phyloP scores from a whole-genome alignment of 2,329 filamentous ascomycete genomes.

The Bisporella sp. region DNA sequence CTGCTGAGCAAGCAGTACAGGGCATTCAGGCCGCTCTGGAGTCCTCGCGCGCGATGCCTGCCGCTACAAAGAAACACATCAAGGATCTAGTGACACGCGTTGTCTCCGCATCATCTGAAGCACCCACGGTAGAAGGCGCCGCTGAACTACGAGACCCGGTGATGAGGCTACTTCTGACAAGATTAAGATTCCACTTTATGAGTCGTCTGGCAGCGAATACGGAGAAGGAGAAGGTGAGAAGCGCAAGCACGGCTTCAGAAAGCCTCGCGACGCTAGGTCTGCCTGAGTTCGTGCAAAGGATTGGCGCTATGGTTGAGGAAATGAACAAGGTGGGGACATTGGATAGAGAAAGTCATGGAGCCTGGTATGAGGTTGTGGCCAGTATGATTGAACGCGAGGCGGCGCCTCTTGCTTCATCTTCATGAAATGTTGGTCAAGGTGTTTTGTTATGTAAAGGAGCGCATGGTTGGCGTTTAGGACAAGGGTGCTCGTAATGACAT shows the following conservation, averaged over 20 bases:
- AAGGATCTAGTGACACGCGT: slow-evolving; percentile 52
- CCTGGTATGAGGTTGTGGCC: slow-evolving; percentile 55
- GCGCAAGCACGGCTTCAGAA: slow-evolving; percentile 61
- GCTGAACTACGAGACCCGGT: slow-evolving; percentile 42
- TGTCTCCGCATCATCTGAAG: slow-evolving; percentile 26
- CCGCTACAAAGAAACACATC: slow-evolving; percentile 52
- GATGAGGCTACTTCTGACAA: slow-evolving; percentile 59
- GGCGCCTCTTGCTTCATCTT: background rate
- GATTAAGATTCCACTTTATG: slow-evolving; percentile 60
- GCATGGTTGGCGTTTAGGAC: too few relatives aligned
- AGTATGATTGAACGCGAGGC: slow-evolving; percentile 13
- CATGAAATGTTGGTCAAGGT: too few relatives aligned
- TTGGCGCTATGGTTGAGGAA: slow-evolving; percentile 63
- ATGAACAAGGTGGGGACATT: slow-evolving; percentile 58
- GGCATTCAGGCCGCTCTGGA: slow-evolving; percentile 58
- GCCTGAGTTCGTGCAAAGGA: slow-evolving; percentile 64
- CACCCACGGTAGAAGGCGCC: slow-evolving; percentile 8
- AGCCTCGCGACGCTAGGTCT: slow-evolving; percentile 62
- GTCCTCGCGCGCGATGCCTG: slow-evolving; percentile 55
- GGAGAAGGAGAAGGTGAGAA: slow-evolving; percentile 63
- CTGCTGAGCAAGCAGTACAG: slow-evolving; percentile 43
- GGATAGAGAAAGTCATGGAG: slow-evolving; percentile 59
- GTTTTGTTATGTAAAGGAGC: too few relatives aligned
- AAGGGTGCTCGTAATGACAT: too few relatives aligned
- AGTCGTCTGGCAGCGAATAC: slow-evolving; percentile 57